Base-by-base conservation (phyloP, 192 early-diverging fungal species). In the Gaertneriomyces sp. region DNA sequence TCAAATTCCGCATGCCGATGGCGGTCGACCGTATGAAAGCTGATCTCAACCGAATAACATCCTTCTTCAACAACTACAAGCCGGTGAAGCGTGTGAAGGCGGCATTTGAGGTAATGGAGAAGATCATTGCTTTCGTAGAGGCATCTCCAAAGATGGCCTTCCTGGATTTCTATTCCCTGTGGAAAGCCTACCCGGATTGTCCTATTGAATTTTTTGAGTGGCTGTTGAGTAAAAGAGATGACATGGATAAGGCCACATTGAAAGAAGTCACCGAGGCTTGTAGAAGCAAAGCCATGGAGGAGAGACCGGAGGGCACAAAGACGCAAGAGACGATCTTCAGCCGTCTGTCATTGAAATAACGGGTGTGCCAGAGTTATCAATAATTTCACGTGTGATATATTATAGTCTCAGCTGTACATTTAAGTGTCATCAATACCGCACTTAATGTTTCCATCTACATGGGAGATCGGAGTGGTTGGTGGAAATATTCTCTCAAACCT, bases 121-220 rank as follows among this genome's bases (percentile, higher is more conserved):
- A 90, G 68, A 79, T 98, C 12, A 85, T 93, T 45, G 79, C 73
- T 14, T 79, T 99, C 53, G 74, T 95, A 46, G 90, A 89, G 70
- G 88, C 85, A 55, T 87, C 88, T 52, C 87, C 90, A n/a, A 78
- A 85, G 42, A 86, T 91, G 72, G 82, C 94, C 8, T 96, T 90
- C 69, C 75, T 99, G 63, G 92, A 98, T 75, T 98, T 94, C 72
- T 96, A 94, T 61, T 75, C 85, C 9, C 67, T 97, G 68, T 91
- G 89, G 79, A 90, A 93, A 61, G 79, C 88, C 64, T 99, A 90
- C 76, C 91, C 92, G 7, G 95, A 99, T 71, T 67, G 96, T 45
- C 94, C 93, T 5, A 64, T 96, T n/a, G 80, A 83, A 33, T 88
- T 95, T 75, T 83, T 98, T n/a, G 94, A 98, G 75, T 90, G 94